Conservation (phyloP, 306 rosid species). For the Glycine soja region DNA sequence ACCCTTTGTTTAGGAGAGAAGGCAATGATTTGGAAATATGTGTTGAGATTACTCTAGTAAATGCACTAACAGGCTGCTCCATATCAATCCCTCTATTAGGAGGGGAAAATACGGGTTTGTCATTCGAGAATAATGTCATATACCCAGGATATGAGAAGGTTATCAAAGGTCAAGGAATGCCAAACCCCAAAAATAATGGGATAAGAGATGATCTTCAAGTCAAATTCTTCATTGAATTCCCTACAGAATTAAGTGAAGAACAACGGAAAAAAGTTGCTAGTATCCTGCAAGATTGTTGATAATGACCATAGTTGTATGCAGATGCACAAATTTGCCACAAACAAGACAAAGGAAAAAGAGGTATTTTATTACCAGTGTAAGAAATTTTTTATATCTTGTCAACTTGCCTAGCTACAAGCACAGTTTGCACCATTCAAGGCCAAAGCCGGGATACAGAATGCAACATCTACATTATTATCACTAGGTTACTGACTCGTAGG, state of each 20-base stretch:
- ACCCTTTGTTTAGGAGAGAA: constrained; percentile 67
- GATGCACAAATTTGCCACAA: constrained; percentile 32
- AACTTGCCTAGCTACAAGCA: constrained; percentile 52
- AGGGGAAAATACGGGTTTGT: constrained; percentile 69
- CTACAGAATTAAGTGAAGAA: constrained; percentile 59
- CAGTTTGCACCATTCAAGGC: constrained; percentile 17
- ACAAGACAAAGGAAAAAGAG: constrained; percentile 16
- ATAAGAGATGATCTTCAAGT: constrained; percentile 77
- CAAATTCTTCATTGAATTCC: constrained; percentile 71
- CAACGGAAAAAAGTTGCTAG: constrained; percentile 66
- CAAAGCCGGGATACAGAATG: constrained; percentile 34
- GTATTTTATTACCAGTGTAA: background rate
- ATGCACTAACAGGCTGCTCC: constrained; percentile 85
- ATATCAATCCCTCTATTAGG: constrained; percentile 77
- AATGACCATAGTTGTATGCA: constrained; percentile 39
- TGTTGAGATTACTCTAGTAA: constrained; percentile 71
- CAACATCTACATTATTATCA: constrained; percentile 32
- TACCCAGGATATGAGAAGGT: constrained; percentile 74
- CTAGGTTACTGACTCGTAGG: constrained; percentile 23
- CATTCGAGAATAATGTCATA: constrained; percentile 69
- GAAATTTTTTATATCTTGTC: constrained; percentile 45
- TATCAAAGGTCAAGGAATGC: constrained; percentile 86
- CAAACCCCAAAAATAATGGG: constrained; percentile 57
- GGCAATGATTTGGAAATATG: constrained; percentile 77
- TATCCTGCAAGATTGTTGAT: constrained; percentile 66